Base-by-base conservation (phyloP, 2,329 filamentous ascomycete genomes). In the Aspergillus sp. region DNA sequence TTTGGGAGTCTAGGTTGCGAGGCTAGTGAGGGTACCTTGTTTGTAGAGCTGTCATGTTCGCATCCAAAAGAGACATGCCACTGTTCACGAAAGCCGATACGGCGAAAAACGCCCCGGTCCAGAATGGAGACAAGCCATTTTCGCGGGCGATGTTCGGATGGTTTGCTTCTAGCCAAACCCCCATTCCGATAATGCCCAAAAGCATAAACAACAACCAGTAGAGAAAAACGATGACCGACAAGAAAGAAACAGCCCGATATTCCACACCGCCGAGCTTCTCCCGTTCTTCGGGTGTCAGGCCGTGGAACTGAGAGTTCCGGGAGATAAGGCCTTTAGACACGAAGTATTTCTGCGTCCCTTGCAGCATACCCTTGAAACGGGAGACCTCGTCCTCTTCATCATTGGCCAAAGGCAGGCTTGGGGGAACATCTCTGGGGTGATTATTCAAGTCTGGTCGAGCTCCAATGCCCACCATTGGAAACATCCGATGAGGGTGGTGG, bases 31-130 rank as follows among this genome's bases (percentile, higher is more conserved):
- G 60, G 11, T 54, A 75, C 73, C 66, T 71, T 32, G 65, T 75
- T 57, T 78, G 75, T 24, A 81, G 73, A 14, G 78, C 77, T 53
- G 77, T 77, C 78, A 85, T 84, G 56, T 84, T 84, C 12, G 77
- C 75, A 63, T 84, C 81, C 14, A 83, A 71, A n/a, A 84, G 70
- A 22, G 76, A 79, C 82, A 84, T 84, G 52, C 82, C 82, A 29
- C 77, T 81, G 64, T 84, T 84, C 62, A 82, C 83, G 66, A 84
- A 84, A 0, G 82, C 82, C 45, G 81, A 83, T 1, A 83, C 77
- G 1, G 81, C 82, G 61, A 83, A 82, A 68, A 84, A 85, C 4
- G 66, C 75, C 39, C 77, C 73, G 47, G 73, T 73, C 78, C 77
- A 78, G 63, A 80, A 84, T 11, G 82, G 81, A 49, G 80, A 78